Base-by-base conservation (phyloP, 1,139 yeast genomes). In the Hemisphaericaspora xylofermentans region DNA sequence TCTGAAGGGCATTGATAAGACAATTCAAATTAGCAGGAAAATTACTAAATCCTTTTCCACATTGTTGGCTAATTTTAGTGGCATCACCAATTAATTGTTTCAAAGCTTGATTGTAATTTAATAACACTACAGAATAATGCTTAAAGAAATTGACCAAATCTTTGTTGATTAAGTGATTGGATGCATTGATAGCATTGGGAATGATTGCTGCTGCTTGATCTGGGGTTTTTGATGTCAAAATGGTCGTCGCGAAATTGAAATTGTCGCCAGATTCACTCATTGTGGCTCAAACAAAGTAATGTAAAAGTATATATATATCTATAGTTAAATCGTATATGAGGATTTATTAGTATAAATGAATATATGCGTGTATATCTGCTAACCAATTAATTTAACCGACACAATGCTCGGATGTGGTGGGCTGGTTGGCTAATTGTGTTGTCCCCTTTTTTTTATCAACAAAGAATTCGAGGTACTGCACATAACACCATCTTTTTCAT, bases 21-120 rank as follows among this genome's bases (percentile, higher is more conserved):
- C 80, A 71, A 44, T 71, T 68, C 88, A 88, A 84, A 41, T 82
- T 58, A 13, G 47, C 73, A 22, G 76, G 68, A 40, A 80, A 66
- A 41, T 76, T 67, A 21, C 88, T 87, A 45, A 79, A 70, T 40
- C 82, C 75, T 32, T 66, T 66, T 32, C 63, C 47, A 39, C 43
- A 47, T 36, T 40, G 55, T 39, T 60, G 47, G 26, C 44, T 39
- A 28, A 47, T 46, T 30, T 40, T 43, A 27, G 36, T 29, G 8
- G 49, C 50, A 18, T 44, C 48, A 21, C 66, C 62, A 34, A 80
- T 61, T 33, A 83, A 65, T 43, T 66, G 68, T 40, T 73, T 70
- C 51, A 82, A 64, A 45, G 76, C 80, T 44, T 66, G 71, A 38
- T 76, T 71, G 52, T 81, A 78, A 36, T 66, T 68, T 27, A 74